phyloP scores from a whole-genome alignment of 2,329 filamentous ascomycete genomes.

The Acarospora socialis region DNA sequence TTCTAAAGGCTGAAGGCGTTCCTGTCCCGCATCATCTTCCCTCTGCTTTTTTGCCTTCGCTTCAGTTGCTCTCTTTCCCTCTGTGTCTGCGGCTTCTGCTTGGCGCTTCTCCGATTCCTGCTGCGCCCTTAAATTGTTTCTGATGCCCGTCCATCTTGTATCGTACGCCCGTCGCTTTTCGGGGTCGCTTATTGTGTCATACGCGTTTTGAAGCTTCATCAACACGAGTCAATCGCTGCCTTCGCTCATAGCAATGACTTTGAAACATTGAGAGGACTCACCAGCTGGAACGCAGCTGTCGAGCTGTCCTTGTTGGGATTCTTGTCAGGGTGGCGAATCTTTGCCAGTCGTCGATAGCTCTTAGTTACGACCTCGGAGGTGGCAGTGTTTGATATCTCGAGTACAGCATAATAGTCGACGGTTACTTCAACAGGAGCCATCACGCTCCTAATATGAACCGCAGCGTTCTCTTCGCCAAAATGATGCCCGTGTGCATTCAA shows the following conservation, averaged over 20 bases:
- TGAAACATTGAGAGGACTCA: constrained; percentile 1
- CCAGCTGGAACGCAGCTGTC: constrained; percentile 11
- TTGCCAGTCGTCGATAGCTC: constrained; percentile 9
- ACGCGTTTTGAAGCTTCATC: constrained; percentile 4
- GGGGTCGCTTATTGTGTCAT: constrained; percentile 5
- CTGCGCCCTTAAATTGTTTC: background rate
- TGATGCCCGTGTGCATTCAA: no score
- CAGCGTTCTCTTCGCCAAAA: no score
- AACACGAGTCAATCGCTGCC: no score
- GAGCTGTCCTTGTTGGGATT: constrained; percentile 6
- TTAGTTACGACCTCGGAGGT: constrained; percentile 6
- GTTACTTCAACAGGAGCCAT: constrained; percentile 5
- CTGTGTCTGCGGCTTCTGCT: constrained; percentile 3
- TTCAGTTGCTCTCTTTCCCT: constrained; percentile 1
- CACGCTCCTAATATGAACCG: no score
- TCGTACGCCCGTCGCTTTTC: constrained; percentile 4
- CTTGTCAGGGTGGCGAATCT: constrained; percentile 11
- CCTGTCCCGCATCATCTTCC: background rate
- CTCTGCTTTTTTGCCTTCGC: background rate
- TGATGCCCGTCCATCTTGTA: background rate
- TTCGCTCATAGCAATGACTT: no score
- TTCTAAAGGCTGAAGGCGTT: constrained; percentile 1
- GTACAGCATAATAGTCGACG: constrained; percentile 12
- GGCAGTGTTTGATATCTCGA: constrained; percentile 8
- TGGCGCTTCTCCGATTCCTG: constrained; percentile 1